Base-by-base conservation (phyloP, 1,139 yeast species). In the Yamadazyma pseudoaaseri region DNA sequence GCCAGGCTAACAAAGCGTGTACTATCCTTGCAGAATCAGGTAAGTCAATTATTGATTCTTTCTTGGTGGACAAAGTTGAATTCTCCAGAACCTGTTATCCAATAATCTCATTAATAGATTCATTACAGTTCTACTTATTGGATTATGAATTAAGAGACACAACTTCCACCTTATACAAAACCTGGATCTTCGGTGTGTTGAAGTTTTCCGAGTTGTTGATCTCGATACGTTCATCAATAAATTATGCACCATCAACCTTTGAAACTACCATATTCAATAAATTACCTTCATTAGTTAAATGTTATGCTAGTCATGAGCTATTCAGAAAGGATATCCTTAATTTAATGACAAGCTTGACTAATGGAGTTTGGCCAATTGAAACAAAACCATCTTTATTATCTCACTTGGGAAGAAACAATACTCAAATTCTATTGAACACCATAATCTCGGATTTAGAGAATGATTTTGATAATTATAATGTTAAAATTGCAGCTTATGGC, bases 321-420 rank as follows among this genome's bases (percentile, higher is more conserved):
- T 62, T 81, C 34, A 74, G 86, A 41, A 60, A 63, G 21, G 64
- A 65, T 12, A 66, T 86, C 1, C 59, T 86, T 26, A 74, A 73
- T 29, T 58, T 87, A 24, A 61, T 89, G 25, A 74, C 84, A 3
- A 66, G 79, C 3, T 59, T 89, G 30, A 79, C 87, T 1, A 67
- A 69, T 20, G 85, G 81, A 0, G 60, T 65, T 8, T 81, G 92
- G 84, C 65, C 67, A 3, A 61, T 62, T 6, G 58, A 52, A 9
- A 71, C 73, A 16, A 76, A 79, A 24, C 95, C 96, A 3, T 86
- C 96, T 1, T 62, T 92, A 35, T 64, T 90, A 27, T 86, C 97
- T 0, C 89, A 86, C 53, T 61, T 90, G 34, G 95, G 95, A 3
- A 69, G 74, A 13, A 66, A 70, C 16, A 71, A 76, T 44, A 75